Base-by-base conservation (phyloP, 2,329 filamentous ascomycete species). In the Claviceps pusilla region DNA sequence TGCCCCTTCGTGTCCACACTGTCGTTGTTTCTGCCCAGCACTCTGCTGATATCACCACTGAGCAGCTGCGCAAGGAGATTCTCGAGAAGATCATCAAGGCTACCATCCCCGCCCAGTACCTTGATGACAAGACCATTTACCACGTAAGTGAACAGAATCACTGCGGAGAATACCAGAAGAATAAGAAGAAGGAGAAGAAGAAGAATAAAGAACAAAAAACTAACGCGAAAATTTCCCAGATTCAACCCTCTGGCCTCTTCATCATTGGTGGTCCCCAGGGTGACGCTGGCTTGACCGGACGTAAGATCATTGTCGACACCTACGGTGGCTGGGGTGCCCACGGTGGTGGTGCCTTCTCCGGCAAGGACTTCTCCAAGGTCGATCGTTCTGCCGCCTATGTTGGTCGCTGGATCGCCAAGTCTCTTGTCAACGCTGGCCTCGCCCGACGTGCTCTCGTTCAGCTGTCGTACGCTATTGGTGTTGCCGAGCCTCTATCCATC, bases 331-430 rank as follows among this genome's bases (percentile, higher is more conserved):
- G 93, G 93, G 93, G 93, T 77, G 93, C 93, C 65, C 93, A 98
- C 81, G 93, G 93, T 80, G 93, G 93, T 80, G 93, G 93, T 86
- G 93, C 93, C 73, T 98, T 98, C 87, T 97, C 93, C 67, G 93
- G 93, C 68, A 98, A 98, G 86, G 93, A 98, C 74, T 98, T 96
- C 84, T 96, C 89, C 82, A 98, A 98, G 83, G 93, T 98, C 75
- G 93, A 98, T 72, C 88, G 93, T 66, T 97, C 93, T 53, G 93
- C 93, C 62, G 93, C 93, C 68, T 98, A 98, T 78, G 84, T 97
- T 64, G 90, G 82, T 64, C 89, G 93, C 71, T 98, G 93, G 93
- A 90, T 98, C 72, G 93, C 93, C 76, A 98, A 98, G 83, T 98
- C 93, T 46, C 82, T 98, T 61, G 88, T 98, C 64, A 76, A 83